These are phyloP conservation scores for Heterococcus sp. DNA, from an alignment of 108 stramenopile genomes.

Conservation along the genomic window DNA sequence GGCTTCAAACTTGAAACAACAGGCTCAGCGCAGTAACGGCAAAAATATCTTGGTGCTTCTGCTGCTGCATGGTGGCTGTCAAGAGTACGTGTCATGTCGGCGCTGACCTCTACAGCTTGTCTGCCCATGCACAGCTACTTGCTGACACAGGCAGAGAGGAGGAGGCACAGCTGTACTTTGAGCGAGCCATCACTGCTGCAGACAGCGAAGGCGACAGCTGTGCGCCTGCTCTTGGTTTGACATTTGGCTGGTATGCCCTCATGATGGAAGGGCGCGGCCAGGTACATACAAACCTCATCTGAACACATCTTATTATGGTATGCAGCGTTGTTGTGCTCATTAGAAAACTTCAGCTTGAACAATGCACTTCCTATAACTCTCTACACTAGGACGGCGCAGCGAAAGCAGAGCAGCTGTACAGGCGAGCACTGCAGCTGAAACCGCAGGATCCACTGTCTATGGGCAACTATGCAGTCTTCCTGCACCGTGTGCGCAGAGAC, in stretches of 20 bases:
- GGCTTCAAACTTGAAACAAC: too few relatives aligned
- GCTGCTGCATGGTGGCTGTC: too few relatives aligned
- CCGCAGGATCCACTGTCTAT: conserved; percentile 37
- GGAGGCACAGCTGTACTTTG: conserved; percentile 2
- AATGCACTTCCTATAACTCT: background rate
- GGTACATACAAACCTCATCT: background rate
- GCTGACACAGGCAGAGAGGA: background rate
- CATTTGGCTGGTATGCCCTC: conserved; percentile 27
- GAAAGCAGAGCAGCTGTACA: conserved; percentile 39
- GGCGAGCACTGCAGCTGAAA: conserved; percentile 14
- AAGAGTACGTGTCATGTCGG: too few relatives aligned
- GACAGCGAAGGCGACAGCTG: background rate
- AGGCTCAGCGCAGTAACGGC: too few relatives aligned
- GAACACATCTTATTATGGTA: too few relatives aligned
- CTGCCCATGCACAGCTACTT: conserved; percentile 11
- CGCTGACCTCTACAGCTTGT: conserved; percentile 12
- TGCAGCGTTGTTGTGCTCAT: too few relatives aligned
- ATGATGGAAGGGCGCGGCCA: conserved; percentile 10
- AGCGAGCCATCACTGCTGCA: background rate
- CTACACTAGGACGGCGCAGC: conserved; percentile 1
- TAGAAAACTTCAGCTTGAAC: too few relatives aligned
- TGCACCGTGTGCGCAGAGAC: conserved; percentile 44
- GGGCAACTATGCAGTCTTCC: conserved; percentile 53
- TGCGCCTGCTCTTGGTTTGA: conserved; percentile 3
- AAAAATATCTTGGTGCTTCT: too few relatives aligned